Base-by-base conservation (phyloP, 129 eudicot species). In the Smallanthus sonchifolius region DNA sequence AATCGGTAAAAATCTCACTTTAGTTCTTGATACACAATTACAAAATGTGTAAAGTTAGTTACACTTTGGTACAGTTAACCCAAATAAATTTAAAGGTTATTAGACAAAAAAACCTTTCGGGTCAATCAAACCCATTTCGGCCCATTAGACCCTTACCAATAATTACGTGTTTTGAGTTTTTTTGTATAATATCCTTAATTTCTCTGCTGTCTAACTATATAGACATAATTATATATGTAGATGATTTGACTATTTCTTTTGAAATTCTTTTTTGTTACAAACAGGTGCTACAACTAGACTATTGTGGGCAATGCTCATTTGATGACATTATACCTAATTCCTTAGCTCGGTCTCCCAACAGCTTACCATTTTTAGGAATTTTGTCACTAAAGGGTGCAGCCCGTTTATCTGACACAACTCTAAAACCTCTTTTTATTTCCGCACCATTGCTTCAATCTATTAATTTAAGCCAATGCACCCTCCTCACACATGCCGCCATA, bases 251-350 rank as follows among this genome's bases (percentile, higher is more conserved):
- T 24, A 24, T 24, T 24, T 24, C 30, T 24, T 24, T 24, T 24
- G 30, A 24, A 35, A 15, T 66, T 62, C 17, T 61, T 54, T 55
- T 72, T 59, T 56, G 37, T 57, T 43, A 49, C 62, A 54, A 74
- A 40, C 84, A 88, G 94, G 90, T 88, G 52, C 89, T 88, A 73
- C 90, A 85, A 71, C 84, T 88, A 6, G 90, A 88, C 42, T 80
- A 79, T 4, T 83, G 90, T 72, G 92, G 92, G 34, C 85, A 85
- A 74, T 79, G 83, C 67, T 59, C 78, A 19, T 70, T 79, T 52
- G 86, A 81, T 67, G 59, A 66, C 72, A 82, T 77, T 11, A 14
- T 88, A 35, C 15, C 69, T 40, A 68, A 69, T 35, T 70, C 79
- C 14, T 36, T 81, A 3, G 32, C 67, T 47, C 66, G 19, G 52